These are phyloP conservation scores for Tylopilus sp. DNA, from an alignment of 1,284 basidiomycete genomes.

Conservation along the genomic window DNA sequence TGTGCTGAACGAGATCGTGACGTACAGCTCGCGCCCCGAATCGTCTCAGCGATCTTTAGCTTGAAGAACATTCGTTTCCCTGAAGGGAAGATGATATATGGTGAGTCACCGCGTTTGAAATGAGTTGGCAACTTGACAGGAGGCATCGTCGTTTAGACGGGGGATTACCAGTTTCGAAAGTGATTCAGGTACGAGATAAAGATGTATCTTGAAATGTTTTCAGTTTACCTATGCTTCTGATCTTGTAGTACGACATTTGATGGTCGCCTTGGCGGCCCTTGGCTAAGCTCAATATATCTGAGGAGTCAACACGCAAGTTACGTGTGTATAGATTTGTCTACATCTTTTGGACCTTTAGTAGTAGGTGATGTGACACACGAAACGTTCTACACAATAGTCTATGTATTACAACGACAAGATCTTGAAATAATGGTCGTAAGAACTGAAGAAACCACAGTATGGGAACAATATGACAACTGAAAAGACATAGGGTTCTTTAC, in stretches of 20 bases:
- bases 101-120: slow-evolving; percentile 21
- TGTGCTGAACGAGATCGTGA: neutral
- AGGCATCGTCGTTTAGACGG: slow-evolving; percentile 18
- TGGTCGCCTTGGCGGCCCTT: slow-evolving; percentile 7
- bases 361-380: neutral
- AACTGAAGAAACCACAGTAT: neutral
- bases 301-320: neutral
- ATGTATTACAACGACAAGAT: neutral
- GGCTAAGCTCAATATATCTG: neutral
- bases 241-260: slow-evolving; percentile 34
- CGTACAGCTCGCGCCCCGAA: slow-evolving; percentile 36
- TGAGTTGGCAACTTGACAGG: neutral
- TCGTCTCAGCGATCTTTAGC: slow-evolving; percentile 32
- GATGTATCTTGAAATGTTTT: too few relatives aligned
- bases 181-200: slow-evolving; percentile 27
- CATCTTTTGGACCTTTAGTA: neutral
- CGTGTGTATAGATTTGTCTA: slow-evolving; percentile 3
- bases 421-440: neutral
- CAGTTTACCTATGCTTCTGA: slow-evolving; percentile 2
- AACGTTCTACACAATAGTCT: neutral
- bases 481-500: neutral
- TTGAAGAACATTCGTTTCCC: slow-evolving; percentile 26
- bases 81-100: slow-evolving; percentile 15
- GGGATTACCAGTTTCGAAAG: slow-evolving; percentile 30
- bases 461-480: neutral